Evolutionary conservation across 1,284 basidiomycete species (phyloP).

Genomic region (Cryptococcus sp.): DNA sequence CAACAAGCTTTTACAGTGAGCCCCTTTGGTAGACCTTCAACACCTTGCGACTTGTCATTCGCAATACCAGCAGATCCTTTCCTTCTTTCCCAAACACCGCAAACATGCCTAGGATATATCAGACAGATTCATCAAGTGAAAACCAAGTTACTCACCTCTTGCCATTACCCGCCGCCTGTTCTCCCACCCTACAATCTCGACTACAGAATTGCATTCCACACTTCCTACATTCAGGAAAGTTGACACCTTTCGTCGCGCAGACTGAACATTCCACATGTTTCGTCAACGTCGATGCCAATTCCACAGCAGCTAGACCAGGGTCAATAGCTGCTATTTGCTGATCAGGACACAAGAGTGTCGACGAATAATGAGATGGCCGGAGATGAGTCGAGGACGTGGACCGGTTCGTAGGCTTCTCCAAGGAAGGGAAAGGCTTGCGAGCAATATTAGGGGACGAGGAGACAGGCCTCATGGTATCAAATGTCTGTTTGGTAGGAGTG

Average conservation of each 20-base stretch:
- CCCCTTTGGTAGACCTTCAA: too few species aligned
- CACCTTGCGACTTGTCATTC: too few species aligned
- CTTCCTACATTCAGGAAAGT: slow-evolving; percentile 43
- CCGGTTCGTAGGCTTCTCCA: neutral
- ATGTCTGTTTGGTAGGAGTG: neutral
- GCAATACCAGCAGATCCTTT: neutral
- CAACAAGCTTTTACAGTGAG: too few species aligned
- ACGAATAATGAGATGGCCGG: slow-evolving; percentile 7
- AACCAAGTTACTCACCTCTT: slow-evolving; percentile 23
- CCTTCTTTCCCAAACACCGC: slow-evolving; percentile 31
- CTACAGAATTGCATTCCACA: slow-evolving; percentile 42
- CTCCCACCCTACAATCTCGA: slow-evolving; percentile 34
- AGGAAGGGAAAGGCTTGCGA: neutral
- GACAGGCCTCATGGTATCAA: slow-evolving; percentile 15
- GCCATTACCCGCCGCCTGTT: slow-evolving; percentile 35
- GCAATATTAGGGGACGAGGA: slow-evolving; percentile 28
- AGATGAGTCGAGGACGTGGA: neutral
- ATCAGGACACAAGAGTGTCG: slow-evolving; percentile 1
- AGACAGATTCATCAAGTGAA: neutral
- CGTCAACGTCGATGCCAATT: slow-evolving; percentile 34
- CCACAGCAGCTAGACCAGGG: slow-evolving; percentile 33
- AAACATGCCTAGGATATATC: slow-evolving; percentile 24
- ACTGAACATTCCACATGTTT: slow-evolving; percentile 39
- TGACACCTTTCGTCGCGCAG: slow-evolving; percentile 34
- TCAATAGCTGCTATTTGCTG: slow-evolving; percentile 31